A percentile compares a stretch with the other conserved stretches of the same genome.
These are phyloP conservation scores for Neoboletus magnificus DNA, from an alignment of 768 basidiomycete species.

Conservation along the genomic window DNA sequence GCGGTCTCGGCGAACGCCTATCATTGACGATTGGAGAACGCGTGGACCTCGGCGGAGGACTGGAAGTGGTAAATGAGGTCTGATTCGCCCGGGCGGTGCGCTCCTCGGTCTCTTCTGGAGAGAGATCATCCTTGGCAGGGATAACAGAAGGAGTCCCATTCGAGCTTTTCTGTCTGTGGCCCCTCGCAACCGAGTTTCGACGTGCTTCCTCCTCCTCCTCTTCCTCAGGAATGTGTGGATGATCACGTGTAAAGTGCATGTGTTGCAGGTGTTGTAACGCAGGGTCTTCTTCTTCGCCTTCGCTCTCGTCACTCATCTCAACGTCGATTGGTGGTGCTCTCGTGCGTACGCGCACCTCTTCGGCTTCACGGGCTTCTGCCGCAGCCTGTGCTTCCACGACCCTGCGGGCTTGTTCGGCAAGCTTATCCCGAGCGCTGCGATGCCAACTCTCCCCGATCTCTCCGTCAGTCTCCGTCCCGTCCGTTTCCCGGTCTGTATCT, in stretches of 20 bases:
- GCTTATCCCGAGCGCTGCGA: slow-evolving; percentile 56
- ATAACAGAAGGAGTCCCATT: slow-evolving; percentile 35
- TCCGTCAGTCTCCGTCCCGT: slow-evolving; percentile 51
- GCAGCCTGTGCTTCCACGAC: slow-evolving; percentile 45
- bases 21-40: slow-evolving; percentile 19
- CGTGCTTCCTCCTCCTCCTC: slow-evolving; percentile 54
- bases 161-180: slow-evolving; percentile 19
- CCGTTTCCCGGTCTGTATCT: slow-evolving; percentile 43
- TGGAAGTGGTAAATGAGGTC: slow-evolving; percentile 11
- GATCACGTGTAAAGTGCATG: slow-evolving; percentile 41
- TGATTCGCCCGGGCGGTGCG: slow-evolving; percentile 17
- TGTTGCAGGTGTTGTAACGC: slow-evolving; percentile 34
- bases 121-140: slow-evolving; percentile 20
- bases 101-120: slow-evolving; percentile 6
- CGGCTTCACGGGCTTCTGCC: slow-evolving; percentile 49
- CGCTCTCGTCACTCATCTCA: slow-evolving; percentile 79
- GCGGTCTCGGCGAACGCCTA: slow-evolving; percentile 20
- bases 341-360: slow-evolving; percentile 42
- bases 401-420: slow-evolving; percentile 67
- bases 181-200: slow-evolving; percentile 23
- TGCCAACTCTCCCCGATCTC: slow-evolving; percentile 62
- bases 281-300: slow-evolving; percentile 56
- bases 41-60: slow-evolving; percentile 16
- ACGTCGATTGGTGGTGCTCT: slow-evolving; percentile 65
- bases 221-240: slow-evolving; percentile 68